Conservation (phyloP, 352 stramenopile genomes). For the Phytophthora chlamydospora region DNA sequence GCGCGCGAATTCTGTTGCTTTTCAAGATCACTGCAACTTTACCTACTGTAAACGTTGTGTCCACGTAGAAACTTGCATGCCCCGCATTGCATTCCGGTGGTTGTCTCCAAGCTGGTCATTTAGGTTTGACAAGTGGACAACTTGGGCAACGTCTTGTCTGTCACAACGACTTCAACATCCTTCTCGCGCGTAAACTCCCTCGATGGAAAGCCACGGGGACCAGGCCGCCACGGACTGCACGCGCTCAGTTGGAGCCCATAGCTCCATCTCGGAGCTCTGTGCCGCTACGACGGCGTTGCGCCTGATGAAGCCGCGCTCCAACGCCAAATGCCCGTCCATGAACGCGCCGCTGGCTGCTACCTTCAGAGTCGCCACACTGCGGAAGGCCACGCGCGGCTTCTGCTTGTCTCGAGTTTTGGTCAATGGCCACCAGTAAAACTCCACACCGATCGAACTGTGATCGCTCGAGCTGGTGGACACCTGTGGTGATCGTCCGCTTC, state of each 20-base stretch:
- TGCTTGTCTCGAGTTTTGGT: not conserved
- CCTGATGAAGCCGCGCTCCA: conserved; percentile 27
- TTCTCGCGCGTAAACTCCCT: conserved; percentile 24
- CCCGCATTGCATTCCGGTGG: too few relatives aligned
- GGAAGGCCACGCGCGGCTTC: conserved; percentile 9
- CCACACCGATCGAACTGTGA: conserved; percentile 14
- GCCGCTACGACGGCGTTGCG: conserved; percentile 5
- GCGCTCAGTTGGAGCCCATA: conserved; percentile 26
- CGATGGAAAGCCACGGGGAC: conserved; percentile 22
- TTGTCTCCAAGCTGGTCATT: too few relatives aligned
- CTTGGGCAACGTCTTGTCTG: too few relatives aligned
- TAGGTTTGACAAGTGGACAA: too few relatives aligned
- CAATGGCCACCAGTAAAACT: conserved; percentile 34
- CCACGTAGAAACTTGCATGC: too few relatives aligned
- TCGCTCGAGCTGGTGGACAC: not conserved
- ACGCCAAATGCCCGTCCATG: conserved; percentile 19
- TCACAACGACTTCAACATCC: conserved; percentile 4
- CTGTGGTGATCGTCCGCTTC: not conserved
- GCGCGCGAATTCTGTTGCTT: too few relatives aligned
- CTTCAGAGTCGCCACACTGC: conserved; percentile 25
- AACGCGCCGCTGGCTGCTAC: conserved; percentile 6
- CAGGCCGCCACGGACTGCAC: conserved; percentile 26
- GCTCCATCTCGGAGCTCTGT: conserved; percentile 19
- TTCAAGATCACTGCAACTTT: too few relatives aligned
- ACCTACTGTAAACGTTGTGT: too few relatives aligned